phyloP scores from a whole-genome alignment of 2,329 filamentous ascomycete genomes.

The Claviceps cyperi region DNA sequence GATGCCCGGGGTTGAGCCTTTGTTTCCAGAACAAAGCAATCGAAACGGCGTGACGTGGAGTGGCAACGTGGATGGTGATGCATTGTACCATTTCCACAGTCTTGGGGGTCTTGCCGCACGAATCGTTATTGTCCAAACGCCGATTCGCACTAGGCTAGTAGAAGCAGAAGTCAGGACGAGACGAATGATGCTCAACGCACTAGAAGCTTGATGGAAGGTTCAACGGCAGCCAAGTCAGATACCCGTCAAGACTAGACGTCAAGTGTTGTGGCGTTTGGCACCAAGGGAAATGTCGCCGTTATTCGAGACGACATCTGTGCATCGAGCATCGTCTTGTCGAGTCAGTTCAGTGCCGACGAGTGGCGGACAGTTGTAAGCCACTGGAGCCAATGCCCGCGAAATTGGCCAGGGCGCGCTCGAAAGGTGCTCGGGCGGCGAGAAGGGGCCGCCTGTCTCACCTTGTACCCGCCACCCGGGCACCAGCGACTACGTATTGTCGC shows the following conservation, averaged over 20 bases:
- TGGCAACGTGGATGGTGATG: background rate
- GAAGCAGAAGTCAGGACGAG: background rate
- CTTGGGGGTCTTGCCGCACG: background rate
- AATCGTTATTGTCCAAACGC: background rate
- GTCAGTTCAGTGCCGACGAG: background rate
- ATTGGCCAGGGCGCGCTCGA: background rate
- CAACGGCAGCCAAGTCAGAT: too few species aligned
- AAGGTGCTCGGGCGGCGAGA: background rate
- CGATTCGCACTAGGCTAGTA: background rate
- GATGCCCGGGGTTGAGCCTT: background rate
- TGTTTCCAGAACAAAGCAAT: background rate
- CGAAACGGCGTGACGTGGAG: background rate
- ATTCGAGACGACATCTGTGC: background rate
- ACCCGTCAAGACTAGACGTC: background rate
- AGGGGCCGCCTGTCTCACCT: background rate
- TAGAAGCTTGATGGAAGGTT: background rate
- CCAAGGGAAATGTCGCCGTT: background rate
- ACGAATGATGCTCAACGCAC: background rate
- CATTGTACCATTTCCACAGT: background rate
- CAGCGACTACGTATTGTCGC: background rate
- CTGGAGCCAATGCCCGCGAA: background rate
- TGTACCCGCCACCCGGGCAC: background rate
- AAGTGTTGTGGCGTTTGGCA: background rate
- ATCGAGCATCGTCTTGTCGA: background rate
- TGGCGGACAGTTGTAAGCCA: background rate